Evolutionary conservation across 257 asterid species (phyloP), one percentile per base, ranked within the genome.

Genomic region (Primulina tabacum): DNA sequence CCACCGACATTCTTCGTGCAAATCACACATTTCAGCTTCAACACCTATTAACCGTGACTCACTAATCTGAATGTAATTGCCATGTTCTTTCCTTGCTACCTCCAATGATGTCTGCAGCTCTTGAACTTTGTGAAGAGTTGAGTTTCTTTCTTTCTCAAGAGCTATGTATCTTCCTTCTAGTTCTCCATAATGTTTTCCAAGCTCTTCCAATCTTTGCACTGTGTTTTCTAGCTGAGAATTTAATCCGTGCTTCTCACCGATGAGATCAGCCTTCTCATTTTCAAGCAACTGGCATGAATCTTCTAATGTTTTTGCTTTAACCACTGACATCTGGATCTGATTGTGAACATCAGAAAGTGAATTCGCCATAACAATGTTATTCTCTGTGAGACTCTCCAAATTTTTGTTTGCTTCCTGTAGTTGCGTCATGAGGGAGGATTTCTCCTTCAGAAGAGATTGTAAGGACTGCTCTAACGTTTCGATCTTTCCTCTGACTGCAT

Each of bases 141-240:
- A 75, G 68, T 79, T 85, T 64, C 84, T 94, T 77, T 91, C 97
- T 61, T 79, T 78, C 81, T 88, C 99, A 74, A 94, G 81, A 81
- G 64, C 69, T 20, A 71, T 69, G 80, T 83, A 90, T 74, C 80
- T 79, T 67, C 81, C 89, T 80, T 85, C 88, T 62, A 91, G 62
- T 76, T 83, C 90, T 64, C 82, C 79, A 68, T 86, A 78, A 75
- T 71, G 74, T 77, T 78, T 83, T 78, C 76, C 88, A 58, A 94
- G 80, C 69, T 81, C 85, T 40, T 86, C 88, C 64, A 89, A 80
- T 69, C 78, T 79, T 67, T 64, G 60, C 72, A 68, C 78, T 17
- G 92, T 73, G 76, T 71, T 75, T 67, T 80, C 87, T 81, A 94
- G 78, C 78, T 84, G 81, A 80, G 85, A 80, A 82, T 73, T 69